Percentiles rank a stretch among this genome's conserved stretches.
Conservation (phyloP, 116 monocot species). For the Thalassia testudinum region DNA sequence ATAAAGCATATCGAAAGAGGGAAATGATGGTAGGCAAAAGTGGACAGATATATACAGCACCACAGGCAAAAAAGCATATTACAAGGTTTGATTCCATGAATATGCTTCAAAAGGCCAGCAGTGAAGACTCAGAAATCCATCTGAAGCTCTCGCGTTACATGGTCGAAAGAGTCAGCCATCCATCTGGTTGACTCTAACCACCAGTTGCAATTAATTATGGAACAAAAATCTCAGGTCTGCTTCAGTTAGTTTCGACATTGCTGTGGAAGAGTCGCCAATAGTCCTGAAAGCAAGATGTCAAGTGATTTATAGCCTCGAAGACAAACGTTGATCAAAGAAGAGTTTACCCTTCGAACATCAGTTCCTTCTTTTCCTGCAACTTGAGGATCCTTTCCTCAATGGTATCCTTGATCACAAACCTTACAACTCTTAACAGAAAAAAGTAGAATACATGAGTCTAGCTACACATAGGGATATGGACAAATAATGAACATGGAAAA, state of each 20-base stretch:
- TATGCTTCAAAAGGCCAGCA: too few relatives aligned
- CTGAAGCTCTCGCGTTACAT: too few relatives aligned
- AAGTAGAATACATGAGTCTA: neutral
- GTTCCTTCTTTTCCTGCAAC: conserved; percentile 73
- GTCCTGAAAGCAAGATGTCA: conserved; percentile 24
- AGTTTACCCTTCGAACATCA: conserved; percentile 64
- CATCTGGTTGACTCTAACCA: too few relatives aligned
- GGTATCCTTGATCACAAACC: conserved; percentile 65
- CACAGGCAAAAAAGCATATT: too few relatives aligned
- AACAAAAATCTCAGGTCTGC: conserved; percentile 66
- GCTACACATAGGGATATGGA: neutral
- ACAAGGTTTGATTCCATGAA: too few relatives aligned
- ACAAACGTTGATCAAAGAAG: too few relatives aligned
- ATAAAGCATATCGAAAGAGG: too few relatives aligned
- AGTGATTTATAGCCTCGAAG: neutral
- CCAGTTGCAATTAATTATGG: conserved; percentile 3
- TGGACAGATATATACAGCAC: too few relatives aligned
- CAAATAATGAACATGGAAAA: neutral
- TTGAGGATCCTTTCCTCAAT: conserved; percentile 77
- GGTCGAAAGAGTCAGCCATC: too few relatives aligned
- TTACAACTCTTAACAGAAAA: conserved; percentile 28
- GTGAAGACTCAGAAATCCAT: too few relatives aligned
- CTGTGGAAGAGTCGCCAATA: conserved; percentile 49
- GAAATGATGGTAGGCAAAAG: too few relatives aligned
- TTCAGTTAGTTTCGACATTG: conserved; percentile 66